phyloP scores from a whole-genome alignment of 495 filamentous ascomycete species.

The Neurospora tetraspora region DNA sequence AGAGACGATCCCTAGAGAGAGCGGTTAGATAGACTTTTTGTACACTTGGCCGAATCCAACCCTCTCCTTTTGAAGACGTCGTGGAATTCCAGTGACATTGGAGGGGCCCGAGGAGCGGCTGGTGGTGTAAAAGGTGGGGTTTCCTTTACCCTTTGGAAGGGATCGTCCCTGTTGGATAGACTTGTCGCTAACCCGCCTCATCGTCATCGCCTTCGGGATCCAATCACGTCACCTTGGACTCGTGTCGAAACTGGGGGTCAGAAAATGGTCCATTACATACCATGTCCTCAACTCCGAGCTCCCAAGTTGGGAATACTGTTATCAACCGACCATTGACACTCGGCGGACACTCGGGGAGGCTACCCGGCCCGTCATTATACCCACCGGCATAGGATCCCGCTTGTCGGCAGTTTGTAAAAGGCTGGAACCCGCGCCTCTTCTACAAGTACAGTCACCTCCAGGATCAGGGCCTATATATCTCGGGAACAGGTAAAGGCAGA shows the following conservation, averaged over 20 bases:
- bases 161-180: neutral
- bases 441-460: neutral
- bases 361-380: neutral
- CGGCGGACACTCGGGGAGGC: neutral
- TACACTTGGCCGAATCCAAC: neutral
- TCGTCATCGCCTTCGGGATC: conserved; percentile 11
- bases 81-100: neutral
- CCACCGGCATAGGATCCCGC: neutral
- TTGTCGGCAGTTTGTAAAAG: neutral
- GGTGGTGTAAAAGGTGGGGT: neutral
- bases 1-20: neutral
- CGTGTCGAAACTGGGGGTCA: neutral
- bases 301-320: neutral
- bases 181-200: neutral
- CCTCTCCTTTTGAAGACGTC: neutral
- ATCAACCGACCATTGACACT: neutral
- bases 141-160: neutral
- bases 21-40: neutral
- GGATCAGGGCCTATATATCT: neutral
- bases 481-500: too few relatives aligned
- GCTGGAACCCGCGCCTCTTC: neutral
- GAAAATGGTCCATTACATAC: neutral
- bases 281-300: neutral
- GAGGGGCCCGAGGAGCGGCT: neutral
- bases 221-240: conserved; percentile 1